Conservation (phyloP, 2,329 filamentous ascomycete species). For the Aureobasidium sp. region DNA sequence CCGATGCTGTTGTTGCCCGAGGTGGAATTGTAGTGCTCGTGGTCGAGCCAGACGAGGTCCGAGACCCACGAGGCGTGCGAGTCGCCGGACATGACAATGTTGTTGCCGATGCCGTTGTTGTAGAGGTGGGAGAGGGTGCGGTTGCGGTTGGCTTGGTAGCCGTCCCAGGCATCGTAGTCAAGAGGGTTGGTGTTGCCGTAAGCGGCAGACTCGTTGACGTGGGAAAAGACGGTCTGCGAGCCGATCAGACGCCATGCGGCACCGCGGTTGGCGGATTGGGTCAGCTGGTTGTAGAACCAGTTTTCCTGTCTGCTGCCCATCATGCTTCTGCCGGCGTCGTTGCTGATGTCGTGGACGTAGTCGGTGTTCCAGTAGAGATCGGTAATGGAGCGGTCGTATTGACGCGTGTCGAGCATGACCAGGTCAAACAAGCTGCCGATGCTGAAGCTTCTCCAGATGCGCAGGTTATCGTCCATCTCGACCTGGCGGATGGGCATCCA, state of each 20-base stretch:
- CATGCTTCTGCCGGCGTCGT: constrained; percentile 58
- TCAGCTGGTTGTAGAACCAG: constrained; percentile 55
- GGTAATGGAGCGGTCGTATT: constrained; percentile 60
- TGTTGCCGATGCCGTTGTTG: constrained; percentile 61
- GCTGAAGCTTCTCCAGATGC: constrained; percentile 58
- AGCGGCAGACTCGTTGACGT: constrained; percentile 40
- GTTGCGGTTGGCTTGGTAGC: constrained; percentile 62
- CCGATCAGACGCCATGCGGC: constrained; percentile 64
- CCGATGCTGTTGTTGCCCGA: constrained; percentile 36
- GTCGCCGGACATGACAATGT: constrained; percentile 64
- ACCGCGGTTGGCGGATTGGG: constrained; percentile 46
- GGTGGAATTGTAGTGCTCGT: constrained; percentile 22
- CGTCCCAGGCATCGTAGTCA: constrained; percentile 54
- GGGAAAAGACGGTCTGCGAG: constrained; percentile 60
- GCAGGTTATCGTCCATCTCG: constrained; percentile 59
- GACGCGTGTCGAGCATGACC: constrained; percentile 59
- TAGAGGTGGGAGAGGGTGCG: constrained; percentile 59
- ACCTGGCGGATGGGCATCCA: constrained; percentile 55
- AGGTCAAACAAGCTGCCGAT: constrained; percentile 57
- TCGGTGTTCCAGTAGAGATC: constrained; percentile 48
- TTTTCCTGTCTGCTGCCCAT: constrained; percentile 67
- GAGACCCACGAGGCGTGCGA: constrained; percentile 53
- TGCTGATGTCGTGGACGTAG: constrained; percentile 53
- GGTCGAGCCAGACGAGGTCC: constrained; percentile 37
- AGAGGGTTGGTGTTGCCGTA: constrained; percentile 36